Evolutionary conservation across 2,329 filamentous ascomycete genomes (phyloP), one percentile per base, ranked within the genome.

Genomic region (Botrytis tulipae): DNA sequence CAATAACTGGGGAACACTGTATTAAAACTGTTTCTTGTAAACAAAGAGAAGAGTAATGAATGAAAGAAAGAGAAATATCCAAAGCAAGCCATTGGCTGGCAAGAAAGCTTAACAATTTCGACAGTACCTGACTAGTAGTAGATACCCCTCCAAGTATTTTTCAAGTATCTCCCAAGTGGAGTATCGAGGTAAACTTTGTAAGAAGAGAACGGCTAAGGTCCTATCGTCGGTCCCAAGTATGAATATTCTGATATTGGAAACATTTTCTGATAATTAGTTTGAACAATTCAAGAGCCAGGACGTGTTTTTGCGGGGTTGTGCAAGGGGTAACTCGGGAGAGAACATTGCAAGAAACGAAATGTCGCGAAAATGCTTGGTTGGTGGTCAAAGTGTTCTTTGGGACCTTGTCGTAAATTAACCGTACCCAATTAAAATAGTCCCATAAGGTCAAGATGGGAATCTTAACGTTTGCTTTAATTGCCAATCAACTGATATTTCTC

Each of bases 221-320:
- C 69, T 71, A 71, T 71, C 69, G 32, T 51, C 59, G 35, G 25
- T 29, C 44, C 25, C 40, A 66, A 54, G 59, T 65, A 42, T 66
- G 44, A 51, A 54, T 25, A 51, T 32, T 71, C 69, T 71, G 69
- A 71, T 71, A 44, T 71, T 54, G 42, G 59, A 65, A 63, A 71
- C 69, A 71, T 67, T 40, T 67, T 54, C 37, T 12, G 29, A n/a
- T 51, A 1, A 54, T 29, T 57, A 57, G 51, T 29, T 57, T 29
- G n/a, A 29, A 29, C 29, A 9, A 54, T 2, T n/a, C 4, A 9
- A n/a, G n/a, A 57, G 46, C 37, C 40, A 20, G 25, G 48, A 44
- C 37, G n/a, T 57, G 48, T 42, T 69, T 68, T 57, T 69, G 66
- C 66, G 66, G 66, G 66, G 66, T 57, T 57, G 40, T 69, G 51